A percentile compares a stretch with the other conserved stretches of the same genome.
These are phyloP conservation scores for Wallacemonas sp. DNA, from an alignment of 208 protist species.

Conservation along the genomic window DNA sequence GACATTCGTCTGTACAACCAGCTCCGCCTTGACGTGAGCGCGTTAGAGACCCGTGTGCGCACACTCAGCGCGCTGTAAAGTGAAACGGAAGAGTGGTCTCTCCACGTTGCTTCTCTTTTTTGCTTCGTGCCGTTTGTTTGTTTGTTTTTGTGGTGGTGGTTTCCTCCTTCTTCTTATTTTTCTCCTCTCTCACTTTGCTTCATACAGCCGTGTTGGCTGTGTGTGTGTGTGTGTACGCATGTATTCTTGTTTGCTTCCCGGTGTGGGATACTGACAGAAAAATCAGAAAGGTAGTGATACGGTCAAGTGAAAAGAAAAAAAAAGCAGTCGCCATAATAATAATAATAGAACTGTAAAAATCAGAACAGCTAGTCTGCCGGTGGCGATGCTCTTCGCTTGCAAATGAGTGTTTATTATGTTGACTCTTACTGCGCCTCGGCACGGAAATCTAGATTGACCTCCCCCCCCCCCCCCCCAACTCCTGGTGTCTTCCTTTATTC, in stretches of 20 bases:
- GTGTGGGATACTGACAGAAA: background rate
- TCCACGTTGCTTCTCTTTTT: slow-evolving; percentile 9
- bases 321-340: no score
- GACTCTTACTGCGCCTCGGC: no score
- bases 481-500: no score
- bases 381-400: no score
- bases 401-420: no score
- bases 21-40: slow-evolving; percentile 43
- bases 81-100: background rate
- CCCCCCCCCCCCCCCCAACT: no score
- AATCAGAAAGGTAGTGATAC: no score
- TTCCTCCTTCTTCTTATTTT: slow-evolving; percentile 1
- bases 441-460: no score
- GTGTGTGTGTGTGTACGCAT: background rate
- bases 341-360: no score
- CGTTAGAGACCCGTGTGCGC: slow-evolving; percentile 34
- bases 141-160: background rate
- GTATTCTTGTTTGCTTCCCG: background rate
- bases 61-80: slow-evolving; percentile 34
- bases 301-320: no score
- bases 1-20: slow-evolving; percentile 31
- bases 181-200: slow-evolving; percentile 4
- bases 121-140: background rate
- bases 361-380: no score
- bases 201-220: background rate